Evolutionary conservation across 129 eudicot genomes (phyloP), one percentile per base, ranked within the genome.

Genomic region (carrot (Daucus carota)): DNA sequence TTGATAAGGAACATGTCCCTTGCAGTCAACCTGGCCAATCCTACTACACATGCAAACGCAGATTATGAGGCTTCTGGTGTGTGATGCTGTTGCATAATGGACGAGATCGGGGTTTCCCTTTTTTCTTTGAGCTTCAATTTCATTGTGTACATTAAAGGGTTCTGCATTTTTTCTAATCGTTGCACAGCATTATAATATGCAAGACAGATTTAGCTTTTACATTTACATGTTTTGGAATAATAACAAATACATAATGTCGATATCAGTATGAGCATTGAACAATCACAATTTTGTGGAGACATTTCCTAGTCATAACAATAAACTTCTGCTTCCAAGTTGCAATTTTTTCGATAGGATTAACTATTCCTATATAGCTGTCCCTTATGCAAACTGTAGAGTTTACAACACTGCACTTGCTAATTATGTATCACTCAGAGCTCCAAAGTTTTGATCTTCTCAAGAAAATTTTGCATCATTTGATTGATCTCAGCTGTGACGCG

Each of bases 391-490:
- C 31, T 8, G 20, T 26, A 2, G 32, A 57, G 65, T 10, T 10
- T n/a, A 57, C 65, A 57, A 3, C 65, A 57, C 31, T 57, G 65
- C 65, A 57, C 31, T 57, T 57, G 6, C 65, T 9, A 8, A 57
- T 0, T 3, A 32, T 63, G 44, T 5, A 40, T 70, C n/a, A 41
- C 71, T 87, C 84, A 94, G 76, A 83, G 93, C 69, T 91, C 96
- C 77, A 94, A 80, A 72, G 72, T 46, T 82, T 86, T 94, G 77
- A 94, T 89, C 88, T 80, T 91, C 85, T 85, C 97, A 76, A 94
- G 93, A 79, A 69, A 86, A 80, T 89, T 91, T 68, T 81, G 89
- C 92, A 86, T 86, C 34, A 84, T 88, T 70, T 83, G 84, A 31
- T 78, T 82, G 54, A 82, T 76, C 70, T 80, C 90, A 50, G 83